A percentile compares a stretch with the other conserved stretches of the same genome.
Conservation (phyloP, 805 yeast genomes). For the Wickerhamiella siamensis region DNA sequence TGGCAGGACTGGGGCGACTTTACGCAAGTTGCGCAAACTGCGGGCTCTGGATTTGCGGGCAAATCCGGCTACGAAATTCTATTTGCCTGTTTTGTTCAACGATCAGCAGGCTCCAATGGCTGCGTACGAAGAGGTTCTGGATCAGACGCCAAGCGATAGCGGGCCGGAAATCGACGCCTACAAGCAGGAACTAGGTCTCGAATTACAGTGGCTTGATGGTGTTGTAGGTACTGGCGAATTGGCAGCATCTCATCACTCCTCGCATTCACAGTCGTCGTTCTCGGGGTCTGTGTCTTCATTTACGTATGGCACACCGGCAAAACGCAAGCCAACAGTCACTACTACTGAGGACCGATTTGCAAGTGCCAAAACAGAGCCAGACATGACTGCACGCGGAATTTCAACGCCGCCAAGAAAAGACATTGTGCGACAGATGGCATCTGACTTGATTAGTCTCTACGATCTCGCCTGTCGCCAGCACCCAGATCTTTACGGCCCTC, state of each 20-base stretch:
- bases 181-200: background rate
- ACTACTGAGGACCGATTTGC: background rate
- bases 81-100: conserved; percentile 5
- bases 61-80: conserved; percentile 5
- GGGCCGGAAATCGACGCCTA: background rate
- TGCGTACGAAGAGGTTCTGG: conserved; percentile 5
- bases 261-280: background rate
- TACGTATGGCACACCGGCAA: background rate
- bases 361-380: background rate
- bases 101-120: conserved; percentile 1
- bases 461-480: background rate
- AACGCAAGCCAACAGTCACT: background rate
- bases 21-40: conserved; percentile 3
- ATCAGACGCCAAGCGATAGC: conserved; percentile 3
- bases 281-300: background rate
- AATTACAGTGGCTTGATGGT: conserved; percentile 12
- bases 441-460: background rate
- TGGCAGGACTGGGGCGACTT: conserved; percentile 5
- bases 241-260: background rate
- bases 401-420: background rate
- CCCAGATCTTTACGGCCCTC: too few species aligned
- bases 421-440: background rate
- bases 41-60: conserved; percentile 15
- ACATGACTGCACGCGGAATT: background rate
- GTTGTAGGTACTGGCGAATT: too few species aligned